phyloP scores from a whole-genome alignment of 768 basidiomycete species.

The Leccinum broughii region DNA sequence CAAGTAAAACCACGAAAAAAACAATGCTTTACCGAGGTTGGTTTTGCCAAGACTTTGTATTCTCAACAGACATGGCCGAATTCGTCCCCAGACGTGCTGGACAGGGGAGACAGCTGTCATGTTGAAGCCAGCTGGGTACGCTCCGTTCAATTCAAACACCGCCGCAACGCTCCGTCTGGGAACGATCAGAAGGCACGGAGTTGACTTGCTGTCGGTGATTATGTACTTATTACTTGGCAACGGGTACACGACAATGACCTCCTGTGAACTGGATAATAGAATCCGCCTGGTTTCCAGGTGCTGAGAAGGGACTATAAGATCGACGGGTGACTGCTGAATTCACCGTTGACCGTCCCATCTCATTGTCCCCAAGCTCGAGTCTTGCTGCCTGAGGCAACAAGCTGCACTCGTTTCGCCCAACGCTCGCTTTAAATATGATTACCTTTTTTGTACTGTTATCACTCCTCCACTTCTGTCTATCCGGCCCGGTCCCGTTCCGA shows the following conservation, averaged over 20 bases:
- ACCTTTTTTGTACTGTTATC: slow-evolving; percentile 12
- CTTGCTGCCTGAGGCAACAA: slow-evolving; percentile 18
- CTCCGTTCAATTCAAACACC: too few species aligned
- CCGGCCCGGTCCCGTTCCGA: slow-evolving; percentile 18
- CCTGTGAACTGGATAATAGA: background rate
- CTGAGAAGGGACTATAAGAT: slow-evolving; percentile 10
- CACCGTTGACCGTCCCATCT: background rate
- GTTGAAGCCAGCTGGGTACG: too few species aligned
- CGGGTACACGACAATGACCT: background rate
- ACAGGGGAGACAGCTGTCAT: too few species aligned
- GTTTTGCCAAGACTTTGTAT: too few species aligned
- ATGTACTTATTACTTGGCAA: background rate
- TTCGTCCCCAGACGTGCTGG: too few species aligned
- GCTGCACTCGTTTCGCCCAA: slow-evolving; percentile 17
- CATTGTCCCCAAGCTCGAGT: background rate
- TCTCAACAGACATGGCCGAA: too few species aligned
- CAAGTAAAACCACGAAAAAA: background rate
- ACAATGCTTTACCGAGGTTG: too few species aligned
- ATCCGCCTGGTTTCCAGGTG: background rate
- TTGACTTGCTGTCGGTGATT: background rate
- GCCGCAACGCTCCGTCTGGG: too few species aligned
- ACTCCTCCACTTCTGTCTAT: slow-evolving; percentile 7
- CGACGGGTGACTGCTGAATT: background rate
- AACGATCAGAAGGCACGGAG: background rate
- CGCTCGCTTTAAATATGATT: slow-evolving; percentile 21